Percentiles rank a stretch among this genome's conserved stretches.
Conservation (phyloP, 169 alveolate species). For the Neospora caninum region DNA sequence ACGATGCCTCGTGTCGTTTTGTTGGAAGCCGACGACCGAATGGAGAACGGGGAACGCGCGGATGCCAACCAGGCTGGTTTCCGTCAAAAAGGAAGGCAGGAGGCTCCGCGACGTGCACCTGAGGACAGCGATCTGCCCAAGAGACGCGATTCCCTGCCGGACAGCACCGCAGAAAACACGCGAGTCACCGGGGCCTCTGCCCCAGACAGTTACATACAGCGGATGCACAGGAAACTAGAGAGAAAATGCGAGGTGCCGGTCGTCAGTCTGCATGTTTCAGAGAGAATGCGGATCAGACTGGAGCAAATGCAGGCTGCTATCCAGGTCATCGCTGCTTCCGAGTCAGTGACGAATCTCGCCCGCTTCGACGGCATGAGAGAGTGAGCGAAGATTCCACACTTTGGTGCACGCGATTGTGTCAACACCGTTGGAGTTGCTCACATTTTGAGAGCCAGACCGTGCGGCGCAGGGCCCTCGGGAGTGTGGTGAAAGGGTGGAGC, state of each 20-base stretch:
- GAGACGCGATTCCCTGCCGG: neutral
- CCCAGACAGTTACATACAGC: neutral
- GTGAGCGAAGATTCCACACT: neutral
- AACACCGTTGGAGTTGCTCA: too few species aligned
- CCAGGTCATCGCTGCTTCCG: conserved; percentile 16
- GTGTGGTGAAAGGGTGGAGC: too few species aligned
- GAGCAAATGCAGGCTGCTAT: conserved; percentile 1
- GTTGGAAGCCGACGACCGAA: neutral
- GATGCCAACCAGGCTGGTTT: neutral
- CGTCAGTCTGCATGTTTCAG: neutral
- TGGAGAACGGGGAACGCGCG: neutral
- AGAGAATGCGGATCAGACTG: neutral
- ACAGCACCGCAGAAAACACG: neutral
- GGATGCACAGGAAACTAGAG: neutral
- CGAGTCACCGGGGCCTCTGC: neutral
- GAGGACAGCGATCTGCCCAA: neutral
- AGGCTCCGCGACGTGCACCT: neutral
- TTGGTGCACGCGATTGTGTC: neutral
- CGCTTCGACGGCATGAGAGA: conserved; percentile 41
- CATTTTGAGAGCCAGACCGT: too few species aligned
- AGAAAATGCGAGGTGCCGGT: neutral
- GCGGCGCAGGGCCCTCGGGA: too few species aligned
- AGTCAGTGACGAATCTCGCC: conserved; percentile 18
- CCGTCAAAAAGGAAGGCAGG: neutral
- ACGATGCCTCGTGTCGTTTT: neutral